Evolutionary conservation across 805 yeast genomes (phyloP).

Genomic region (Spathaspora arborariae): DNA sequence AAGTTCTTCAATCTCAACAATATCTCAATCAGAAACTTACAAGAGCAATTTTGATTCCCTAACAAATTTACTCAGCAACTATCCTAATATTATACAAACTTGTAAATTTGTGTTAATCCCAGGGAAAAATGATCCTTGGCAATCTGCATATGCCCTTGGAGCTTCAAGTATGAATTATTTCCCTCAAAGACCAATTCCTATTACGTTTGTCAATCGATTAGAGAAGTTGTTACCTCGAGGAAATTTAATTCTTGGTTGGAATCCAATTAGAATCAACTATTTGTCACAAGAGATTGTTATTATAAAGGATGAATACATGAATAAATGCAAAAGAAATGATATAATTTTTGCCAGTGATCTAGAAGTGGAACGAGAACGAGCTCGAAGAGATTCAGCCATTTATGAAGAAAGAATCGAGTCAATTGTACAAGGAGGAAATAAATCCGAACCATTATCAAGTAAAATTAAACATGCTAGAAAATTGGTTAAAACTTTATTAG

Average conservation of each 20-base stretch:
- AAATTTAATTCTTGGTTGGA: slow-evolving; percentile 45
- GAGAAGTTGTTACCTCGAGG: slow-evolving; percentile 41
- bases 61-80: slow-evolving; percentile 60
- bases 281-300: slow-evolving; percentile 80
- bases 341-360: slow-evolving; percentile 48
- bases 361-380: slow-evolving; percentile 14
- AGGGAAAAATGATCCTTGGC: slow-evolving; percentile 94
- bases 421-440: slow-evolving; percentile 5
- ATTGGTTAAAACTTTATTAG: slow-evolving; percentile 73
- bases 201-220: slow-evolving; percentile 64
- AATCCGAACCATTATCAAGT: slow-evolving; percentile 29
- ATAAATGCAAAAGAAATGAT: slow-evolving; percentile 67
- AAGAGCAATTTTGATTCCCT: slow-evolving; percentile 70
- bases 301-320: slow-evolving; percentile 68
- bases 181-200: slow-evolving; percentile 73
- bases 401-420: slow-evolving; percentile 13
- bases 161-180: slow-evolving; percentile 28
- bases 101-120: slow-evolving; percentile 74
- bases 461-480: slow-evolving; percentile 60
- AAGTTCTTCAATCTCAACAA: slow-evolving; percentile 45
- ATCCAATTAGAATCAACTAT: slow-evolving; percentile 77
- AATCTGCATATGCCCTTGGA: slow-evolving; percentile 63
- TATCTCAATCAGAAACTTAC: slow-evolving; percentile 53
- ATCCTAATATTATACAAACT: slow-evolving; percentile 46
- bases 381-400: slow-evolving; percentile 13